Base-by-base conservation (phyloP, 2,329 filamentous ascomycete species). In the Neurospora sp. region DNA sequence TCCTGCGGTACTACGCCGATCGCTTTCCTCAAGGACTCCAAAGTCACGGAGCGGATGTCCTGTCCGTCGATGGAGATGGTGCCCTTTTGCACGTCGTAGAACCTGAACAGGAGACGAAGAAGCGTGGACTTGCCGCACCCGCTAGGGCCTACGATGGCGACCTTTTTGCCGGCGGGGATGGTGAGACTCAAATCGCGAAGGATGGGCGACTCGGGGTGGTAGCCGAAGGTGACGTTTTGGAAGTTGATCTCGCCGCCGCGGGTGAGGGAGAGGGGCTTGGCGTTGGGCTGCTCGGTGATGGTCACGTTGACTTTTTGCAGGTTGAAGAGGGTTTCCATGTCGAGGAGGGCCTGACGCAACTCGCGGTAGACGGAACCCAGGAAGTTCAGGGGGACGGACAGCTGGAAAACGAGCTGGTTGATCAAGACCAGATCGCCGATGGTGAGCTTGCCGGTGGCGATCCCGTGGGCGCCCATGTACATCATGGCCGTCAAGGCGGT, bases 301-400 rank as follows among this genome's bases (percentile, higher is more conserved):
- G 87, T 88, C 12, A 97, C 90, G 74, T 98, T 97, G 77, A 98
- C 95, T 79, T 97, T 98, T 80, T 99, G 96, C 39, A 99, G 85
- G 79, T 92, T 97, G 84, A 99, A 99, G 6, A 99, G 86, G 0
- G 96, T 98, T 81, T 98, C 96, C 96, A 99, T 99, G 79, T 99
- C 96, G 40, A 99, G 85, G 65, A 99, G 85, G 28, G 93, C 97
- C 82, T 99, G 96, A 69, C 96, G 88, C 69, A 99, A 86, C 81
- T 99, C 96, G 75, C 96, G 91, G 79, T 99, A 99, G 12, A 99
- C 95, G 15, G 93, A 97, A n/a, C 96, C 96, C 4, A 99, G 84
- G 80, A 99, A 99, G 84, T 99, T 99, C 71, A 99, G 86, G 0
- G 96, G 96, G 4, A 99, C 93, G 0, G 93, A 97, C 6, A 99